A percentile compares a stretch with the other conserved stretches of the same genome.
phyloP scores from a whole-genome alignment of 768 basidiomycete species.

The Phlebiopsis gigantea region DNA sequence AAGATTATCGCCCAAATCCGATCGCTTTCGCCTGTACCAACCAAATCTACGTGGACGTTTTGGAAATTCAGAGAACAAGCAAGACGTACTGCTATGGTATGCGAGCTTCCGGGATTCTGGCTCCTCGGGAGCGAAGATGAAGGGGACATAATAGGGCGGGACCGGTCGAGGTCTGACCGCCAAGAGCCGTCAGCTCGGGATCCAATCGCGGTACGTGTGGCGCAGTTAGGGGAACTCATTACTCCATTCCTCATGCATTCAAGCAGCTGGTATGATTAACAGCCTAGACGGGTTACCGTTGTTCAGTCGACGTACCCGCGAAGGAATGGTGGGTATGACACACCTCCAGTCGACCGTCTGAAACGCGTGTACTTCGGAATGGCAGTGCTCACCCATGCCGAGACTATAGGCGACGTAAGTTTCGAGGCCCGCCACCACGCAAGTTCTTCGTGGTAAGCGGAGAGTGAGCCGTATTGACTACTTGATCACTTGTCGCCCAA shows the following conservation, averaged over 20 bases:
- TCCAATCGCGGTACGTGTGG: neutral
- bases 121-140: neutral
- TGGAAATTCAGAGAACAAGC: no score
- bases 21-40: no score
- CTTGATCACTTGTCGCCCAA: neutral
- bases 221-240: neutral
- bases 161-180: neutral
- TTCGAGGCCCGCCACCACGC: no score
- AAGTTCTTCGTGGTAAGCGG: no score
- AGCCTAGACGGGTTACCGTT: neutral
- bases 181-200: neutral
- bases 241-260: neutral
- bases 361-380: neutral
- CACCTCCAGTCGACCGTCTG: neutral
- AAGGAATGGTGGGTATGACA: neutral
- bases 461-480: no score
- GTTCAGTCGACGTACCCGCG: neutral
- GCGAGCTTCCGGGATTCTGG: neutral
- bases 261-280: neutral
- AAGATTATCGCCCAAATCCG: no score
- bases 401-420: no score
- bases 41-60: no score
- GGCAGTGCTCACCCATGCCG: neutral
- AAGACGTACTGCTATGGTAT: no score
- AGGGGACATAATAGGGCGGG: neutral